Evolutionary conservation across 352 stramenopile species (phyloP), one percentile per base, ranked within the genome.

Genomic region (Phytophthora pluvialis): DNA sequence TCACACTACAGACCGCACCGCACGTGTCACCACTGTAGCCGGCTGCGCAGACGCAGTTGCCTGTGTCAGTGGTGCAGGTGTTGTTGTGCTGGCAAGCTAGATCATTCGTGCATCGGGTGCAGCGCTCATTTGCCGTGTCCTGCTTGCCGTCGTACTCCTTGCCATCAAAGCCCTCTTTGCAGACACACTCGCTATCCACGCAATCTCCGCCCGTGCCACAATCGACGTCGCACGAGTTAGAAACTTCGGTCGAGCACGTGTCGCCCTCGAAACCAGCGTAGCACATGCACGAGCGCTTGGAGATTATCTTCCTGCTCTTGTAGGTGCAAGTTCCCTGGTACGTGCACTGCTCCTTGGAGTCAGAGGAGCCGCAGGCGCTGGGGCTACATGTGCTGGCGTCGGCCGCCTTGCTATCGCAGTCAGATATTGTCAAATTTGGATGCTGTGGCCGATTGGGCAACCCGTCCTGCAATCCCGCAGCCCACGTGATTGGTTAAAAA

Each of bases 251-350:
- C 56, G 83, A 65, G 51, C 81, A 91, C 52, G 83, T 83, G 50
- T 70, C 53, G 7, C 77, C 79, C 12, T 75, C 60, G 33, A 75
- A 88, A 1, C 79, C 79, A 28, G 68, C 60, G 63, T 88, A 86
- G 55, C 79, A 88, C 55, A 64, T 64, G 64, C 81, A 90, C 10
- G 26, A 66, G 25, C 80, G 78, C 45, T 78, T 86, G 42, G 44
- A 78, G 52, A 89, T 88, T 44, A 73, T 83, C 65, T 80, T 77
- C 45, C 80, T 83, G 43, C 61, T 79, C 49, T 80, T 77, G 77
- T 91, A 91, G 51, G 83, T 86, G 70, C 83, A 91, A 4, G 83
- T 91, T n/a, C 83, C 83, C 46, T 89, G 83, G 67, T 91, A 81
- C 25, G 80, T 89, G 74, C 80, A 89, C 35, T 78, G 68, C 29